A percentile compares a stretch with the other conserved stretches of the same genome.
Conservation (phyloP, 495 filamentous ascomycete species). For the Chaetomidium leptoderma region DNA sequence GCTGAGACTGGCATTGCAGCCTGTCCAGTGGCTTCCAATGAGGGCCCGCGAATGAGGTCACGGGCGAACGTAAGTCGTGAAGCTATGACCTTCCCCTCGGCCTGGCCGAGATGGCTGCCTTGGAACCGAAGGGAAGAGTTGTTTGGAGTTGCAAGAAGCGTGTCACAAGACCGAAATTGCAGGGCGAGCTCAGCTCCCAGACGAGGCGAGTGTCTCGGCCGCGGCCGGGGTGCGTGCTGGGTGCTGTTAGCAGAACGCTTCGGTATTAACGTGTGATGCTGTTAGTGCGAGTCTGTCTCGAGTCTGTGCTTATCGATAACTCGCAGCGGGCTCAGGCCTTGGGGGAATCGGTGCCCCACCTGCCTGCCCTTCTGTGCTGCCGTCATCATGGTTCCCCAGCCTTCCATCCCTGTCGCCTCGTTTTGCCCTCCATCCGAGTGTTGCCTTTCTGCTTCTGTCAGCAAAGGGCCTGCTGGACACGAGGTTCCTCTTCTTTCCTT, state of each 20-base stretch:
- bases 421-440: neutral
- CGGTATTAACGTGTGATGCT: neutral
- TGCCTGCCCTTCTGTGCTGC: conserved; percentile 7
- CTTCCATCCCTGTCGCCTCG: conserved; percentile 27
- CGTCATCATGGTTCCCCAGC: conserved; percentile 32
- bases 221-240: neutral
- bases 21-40: no score
- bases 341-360: conserved; percentile 6
- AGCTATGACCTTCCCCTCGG: conserved; percentile 4
- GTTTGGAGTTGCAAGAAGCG: neutral
- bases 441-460: conserved; percentile 25
- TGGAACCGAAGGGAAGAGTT: neutral
- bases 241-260: neutral
- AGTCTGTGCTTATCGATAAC: neutral
- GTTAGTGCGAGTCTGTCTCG: conserved; percentile 10
- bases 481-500: conserved; percentile 1
- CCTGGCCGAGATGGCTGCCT: conserved; percentile 10
- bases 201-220: neutral
- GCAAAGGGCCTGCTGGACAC: conserved; percentile 9
- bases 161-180: conserved; percentile 13
- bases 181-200: neutral
- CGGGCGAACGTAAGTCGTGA: neutral
- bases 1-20: no score
- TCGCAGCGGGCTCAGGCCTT: neutral
- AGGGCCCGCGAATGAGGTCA: no score